Percentiles rank a stretch among this genome's conserved stretches.
Conservation (phyloP, 2,329 filamentous ascomycete genomes). For the Diaporthe helianthi region DNA sequence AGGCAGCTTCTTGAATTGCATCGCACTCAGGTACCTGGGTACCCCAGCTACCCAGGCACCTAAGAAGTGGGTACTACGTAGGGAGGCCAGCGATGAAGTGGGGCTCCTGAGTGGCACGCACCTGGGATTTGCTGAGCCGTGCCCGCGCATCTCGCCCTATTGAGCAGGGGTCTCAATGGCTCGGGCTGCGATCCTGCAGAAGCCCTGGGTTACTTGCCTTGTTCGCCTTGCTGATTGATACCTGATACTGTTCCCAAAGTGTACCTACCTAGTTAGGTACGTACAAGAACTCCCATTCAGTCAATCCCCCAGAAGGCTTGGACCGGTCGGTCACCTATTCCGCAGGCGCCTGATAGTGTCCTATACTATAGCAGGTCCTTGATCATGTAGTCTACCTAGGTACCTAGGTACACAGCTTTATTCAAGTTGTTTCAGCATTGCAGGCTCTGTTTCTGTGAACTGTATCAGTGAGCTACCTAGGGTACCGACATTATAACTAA, state of each 20-base stretch:
- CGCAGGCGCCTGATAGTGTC: background rate
- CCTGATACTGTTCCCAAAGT: background rate
- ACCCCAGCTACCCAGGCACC: background rate
- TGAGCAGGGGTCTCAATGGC: constrained; percentile 11
- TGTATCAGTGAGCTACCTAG: background rate
- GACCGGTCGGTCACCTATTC: background rate
- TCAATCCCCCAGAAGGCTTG: background rate
- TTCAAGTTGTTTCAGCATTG: background rate
- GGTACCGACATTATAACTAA: background rate
- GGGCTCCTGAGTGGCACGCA: background rate
- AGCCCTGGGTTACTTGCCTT: background rate
- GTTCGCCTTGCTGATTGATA: background rate
- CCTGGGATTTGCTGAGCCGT: background rate
- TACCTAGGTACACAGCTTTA: too few relatives aligned
- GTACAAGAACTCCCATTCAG: background rate
- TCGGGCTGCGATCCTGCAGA: background rate
- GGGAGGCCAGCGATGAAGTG: constrained; percentile 12
- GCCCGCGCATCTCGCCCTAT: constrained; percentile 4
- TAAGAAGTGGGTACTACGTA: constrained; percentile 16
- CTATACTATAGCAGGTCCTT: background rate
- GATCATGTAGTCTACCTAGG: background rate
- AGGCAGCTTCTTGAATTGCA: constrained; percentile 16
- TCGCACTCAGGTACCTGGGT: background rate
- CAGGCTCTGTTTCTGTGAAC: background rate
- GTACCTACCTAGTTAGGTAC: too few relatives aligned